Base-by-base conservation (phyloP, 2,329 filamentous ascomycete species). In the Claviceps pazoutovae region DNA sequence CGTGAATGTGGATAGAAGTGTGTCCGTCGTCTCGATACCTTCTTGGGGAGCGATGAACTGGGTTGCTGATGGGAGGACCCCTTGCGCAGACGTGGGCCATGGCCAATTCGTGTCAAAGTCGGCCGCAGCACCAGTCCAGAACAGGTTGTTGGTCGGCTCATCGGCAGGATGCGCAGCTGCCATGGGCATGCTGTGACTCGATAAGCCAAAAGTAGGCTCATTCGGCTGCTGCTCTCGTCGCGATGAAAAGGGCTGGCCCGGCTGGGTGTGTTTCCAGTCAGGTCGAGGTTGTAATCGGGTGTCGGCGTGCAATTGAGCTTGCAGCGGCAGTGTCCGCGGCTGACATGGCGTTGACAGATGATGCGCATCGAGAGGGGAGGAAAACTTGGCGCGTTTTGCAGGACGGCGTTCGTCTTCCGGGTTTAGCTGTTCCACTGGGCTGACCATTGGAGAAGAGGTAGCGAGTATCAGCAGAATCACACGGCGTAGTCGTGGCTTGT, bases 301-400 rank as follows among this genome's bases (percentile, higher is more conserved):
- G 13, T 26, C 34, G 21, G 34, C 5, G 19, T 46, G 13, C 11
- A 9, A 38, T 17, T 39, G 49, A 17, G 30, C 21, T 37, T 38
- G 49, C 26, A 11, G 49, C 45, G 45, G 47, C 38, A 17, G 34
- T 48, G 42, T 39, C n/a, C n/a, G 34, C n/a, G 42, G 49, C 46
- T 30, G 46, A 14, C 41, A 43, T 21, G 21, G 50, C 38, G 17
- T 44, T 41, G 30, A 34, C 11, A n/a, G 50, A 34, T 46, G 21
- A 3, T 30, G 14, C 5, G 14, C 44, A 21, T 47, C 19, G 11
- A 23, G 30, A 11, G 30, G 9, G 37, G 50, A 37, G 26, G 51
- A 42, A 45, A 39, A 34, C 56, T 56, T 60, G 56, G 57, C 46
- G 51, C 59, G 59, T 57, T 61, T 61, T 26, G 56, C 55, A 23